These are phyloP conservation scores for Spathaspora hagerdaliae DNA, from an alignment of 805 yeast species.

Conservation along the genomic window DNA sequence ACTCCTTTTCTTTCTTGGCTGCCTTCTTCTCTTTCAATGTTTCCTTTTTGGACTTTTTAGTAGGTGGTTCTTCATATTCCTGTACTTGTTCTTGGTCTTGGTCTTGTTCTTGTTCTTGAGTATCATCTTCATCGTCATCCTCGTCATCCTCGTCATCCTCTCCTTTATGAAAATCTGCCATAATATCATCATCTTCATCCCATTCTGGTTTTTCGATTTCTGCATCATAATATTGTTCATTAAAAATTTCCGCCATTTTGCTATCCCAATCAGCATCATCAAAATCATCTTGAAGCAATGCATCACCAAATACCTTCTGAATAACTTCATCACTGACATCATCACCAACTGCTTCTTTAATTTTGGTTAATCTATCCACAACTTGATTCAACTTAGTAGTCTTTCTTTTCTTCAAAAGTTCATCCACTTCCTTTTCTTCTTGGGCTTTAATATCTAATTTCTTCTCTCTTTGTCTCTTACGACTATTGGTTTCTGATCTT, in stretches of 20 bases:
- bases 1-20: conserved; percentile 58
- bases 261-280: conserved; percentile 89
- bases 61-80: conserved; percentile 16
- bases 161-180: conserved; percentile 15
- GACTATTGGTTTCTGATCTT: conserved; percentile 65
- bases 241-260: conserved; percentile 78
- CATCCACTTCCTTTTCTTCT: conserved; percentile 53
- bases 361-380: conserved; percentile 62
- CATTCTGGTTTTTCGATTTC: conserved; percentile 39
- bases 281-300: conserved; percentile 81
- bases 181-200: conserved; percentile 32
- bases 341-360: conserved; percentile 66
- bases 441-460: conserved; percentile 51
- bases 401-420: conserved; percentile 65
- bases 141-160: conserved; percentile 18
- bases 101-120: conserved; percentile 16
- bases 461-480: conserved; percentile 80
- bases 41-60: conserved; percentile 46
- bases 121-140: conserved; percentile 10
- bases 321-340: conserved; percentile 57
- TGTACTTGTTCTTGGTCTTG: conserved; percentile 8
- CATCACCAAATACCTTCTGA: conserved; percentile 65
- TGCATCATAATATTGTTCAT: conserved; percentile 72
- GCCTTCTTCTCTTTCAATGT: conserved; percentile 53
- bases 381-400: conserved; percentile 73